Percentiles rank a stretch among this genome's conserved stretches.
These are phyloP conservation scores for Lithocarpus polystachyus DNA, from an alignment of 306 rosid species.

Conservation along the genomic window DNA sequence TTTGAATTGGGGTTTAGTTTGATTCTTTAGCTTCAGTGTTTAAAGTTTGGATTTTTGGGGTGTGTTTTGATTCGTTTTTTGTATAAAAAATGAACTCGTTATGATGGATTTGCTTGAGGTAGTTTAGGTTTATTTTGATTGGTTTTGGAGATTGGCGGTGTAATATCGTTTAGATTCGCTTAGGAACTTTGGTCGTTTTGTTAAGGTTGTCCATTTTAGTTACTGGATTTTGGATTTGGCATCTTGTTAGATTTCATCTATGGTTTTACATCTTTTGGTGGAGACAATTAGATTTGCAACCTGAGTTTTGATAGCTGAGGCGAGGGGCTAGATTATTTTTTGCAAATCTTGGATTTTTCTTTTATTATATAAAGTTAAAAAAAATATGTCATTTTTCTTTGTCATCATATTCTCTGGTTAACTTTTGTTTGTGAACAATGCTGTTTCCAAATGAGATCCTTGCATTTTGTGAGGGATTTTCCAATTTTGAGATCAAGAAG, in stretches of 20 bases:
- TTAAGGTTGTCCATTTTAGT: background rate
- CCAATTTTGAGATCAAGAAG: background rate
- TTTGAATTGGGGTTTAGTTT: background rate
- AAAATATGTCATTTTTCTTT: background rate
- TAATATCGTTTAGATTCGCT: background rate
- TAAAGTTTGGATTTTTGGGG: background rate
- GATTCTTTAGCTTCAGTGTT: background rate
- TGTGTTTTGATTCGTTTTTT: background rate
- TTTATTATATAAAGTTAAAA: background rate
- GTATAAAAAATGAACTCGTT: background rate
- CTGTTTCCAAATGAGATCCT: background rate
- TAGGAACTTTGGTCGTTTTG: background rate
- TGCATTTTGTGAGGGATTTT: background rate
- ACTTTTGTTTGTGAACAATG: background rate
- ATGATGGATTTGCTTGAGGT: background rate
- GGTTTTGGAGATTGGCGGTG: background rate
- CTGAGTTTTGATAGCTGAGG: background rate
- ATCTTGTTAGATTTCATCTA: background rate
- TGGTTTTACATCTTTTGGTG: background rate
- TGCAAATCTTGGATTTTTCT: background rate
- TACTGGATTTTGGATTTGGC: slow-evolving; percentile 4
- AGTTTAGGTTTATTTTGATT: background rate
- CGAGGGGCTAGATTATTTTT: background rate
- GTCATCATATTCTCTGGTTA: background rate
- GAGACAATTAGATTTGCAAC: background rate